Evolutionary conservation across 352 stramenopile species (phyloP), one percentile per base, ranked within the genome.

Genomic region (Blastocystis hominis): DNA sequence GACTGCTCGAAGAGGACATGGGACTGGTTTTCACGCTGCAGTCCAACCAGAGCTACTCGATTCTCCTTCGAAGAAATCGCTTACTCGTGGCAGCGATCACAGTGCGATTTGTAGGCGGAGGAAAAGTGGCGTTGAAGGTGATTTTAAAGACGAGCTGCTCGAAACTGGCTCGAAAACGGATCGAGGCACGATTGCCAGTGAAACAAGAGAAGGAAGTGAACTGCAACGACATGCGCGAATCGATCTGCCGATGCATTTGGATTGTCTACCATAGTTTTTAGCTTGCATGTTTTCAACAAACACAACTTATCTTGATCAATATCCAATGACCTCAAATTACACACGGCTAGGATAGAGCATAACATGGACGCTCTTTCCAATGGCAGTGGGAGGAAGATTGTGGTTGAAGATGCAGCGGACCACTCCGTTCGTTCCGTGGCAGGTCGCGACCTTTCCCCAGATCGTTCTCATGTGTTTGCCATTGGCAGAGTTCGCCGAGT

Each of bases 321-420:
- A 86, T 55, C 42, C 59, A 86, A 77, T 75, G 47, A n/a, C 13
- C 15, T 34, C 56, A 79, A 68, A 81, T 92, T 98, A 99, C 89
- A 99, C 95, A 90, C 93, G 94, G 91, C 93, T 97, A 86, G 97
- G 97, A 93, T 99, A 99, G 80, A 99, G 94, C 96, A 99, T 99
- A 90, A 99, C 94, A 90, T 96, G 94, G 75, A 98, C 95, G 86
- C 92, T 94, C 90, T 93, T 93, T 91, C 96, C 97, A 90, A 99
- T 98, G 89, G 95, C 93, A 89, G 94, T 92, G 76, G 94, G 94
- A 69, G 96, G 96, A 84, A 99, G 93, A 91, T 98, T 98, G 91
- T 95, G 95, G 89, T 93, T 90, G 93, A 99, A 99, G 93, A 98
- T 98, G 91, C 95, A 97, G 44, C 77, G 77, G 53, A 99, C 96